These are phyloP conservation scores for Hypoxylon sp. DNA, from an alignment of 2,329 filamentous ascomycete species.

Conservation along the genomic window DNA sequence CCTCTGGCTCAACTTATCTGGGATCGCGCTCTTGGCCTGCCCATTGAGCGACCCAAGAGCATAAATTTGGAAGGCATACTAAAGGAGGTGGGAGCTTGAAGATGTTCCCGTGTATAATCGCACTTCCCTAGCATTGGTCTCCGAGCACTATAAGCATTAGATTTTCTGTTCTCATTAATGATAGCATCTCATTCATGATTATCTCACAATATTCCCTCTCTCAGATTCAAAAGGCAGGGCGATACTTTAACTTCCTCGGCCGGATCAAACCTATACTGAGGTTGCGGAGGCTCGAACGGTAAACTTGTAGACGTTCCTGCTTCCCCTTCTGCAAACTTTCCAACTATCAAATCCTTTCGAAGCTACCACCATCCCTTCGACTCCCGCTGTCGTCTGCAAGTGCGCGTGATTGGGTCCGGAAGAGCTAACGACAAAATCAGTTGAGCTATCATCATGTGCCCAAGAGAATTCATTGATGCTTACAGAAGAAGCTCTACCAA, in stretches of 20 bases:
- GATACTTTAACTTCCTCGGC: not conserved
- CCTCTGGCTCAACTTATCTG: conserved; percentile 95
- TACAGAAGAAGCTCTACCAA: not conserved
- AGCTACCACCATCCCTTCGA: not conserved
- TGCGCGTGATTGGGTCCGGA: not conserved
- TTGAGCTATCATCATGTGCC: not conserved
- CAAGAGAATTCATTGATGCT: not conserved
- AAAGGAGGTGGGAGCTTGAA: conserved; percentile 67
- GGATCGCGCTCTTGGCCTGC: conserved; percentile 92
- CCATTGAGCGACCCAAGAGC: conserved; percentile 98
- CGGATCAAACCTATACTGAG: not conserved
- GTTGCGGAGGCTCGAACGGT: not conserved
- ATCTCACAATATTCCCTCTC: not conserved
- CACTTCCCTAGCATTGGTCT: conserved; percentile 28
- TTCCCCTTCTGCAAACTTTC: not conserved
- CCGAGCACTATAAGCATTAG: conserved; percentile 40
- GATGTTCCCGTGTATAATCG: conserved; percentile 29
- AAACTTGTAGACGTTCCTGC: not conserved
- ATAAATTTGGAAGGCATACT: conserved; percentile 91
- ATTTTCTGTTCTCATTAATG: conserved; percentile 31
- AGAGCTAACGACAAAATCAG: not conserved
- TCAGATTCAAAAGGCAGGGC: not conserved
- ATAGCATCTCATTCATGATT: conserved; percentile 15
- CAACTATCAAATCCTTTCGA: not conserved
- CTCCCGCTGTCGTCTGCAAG: not conserved